A percentile compares a stretch with the other conserved stretches of the same genome.
These are phyloP conservation scores for Penicillium sp. DNA, from an alignment of 2,329 filamentous ascomycete genomes.

Conservation along the genomic window DNA sequence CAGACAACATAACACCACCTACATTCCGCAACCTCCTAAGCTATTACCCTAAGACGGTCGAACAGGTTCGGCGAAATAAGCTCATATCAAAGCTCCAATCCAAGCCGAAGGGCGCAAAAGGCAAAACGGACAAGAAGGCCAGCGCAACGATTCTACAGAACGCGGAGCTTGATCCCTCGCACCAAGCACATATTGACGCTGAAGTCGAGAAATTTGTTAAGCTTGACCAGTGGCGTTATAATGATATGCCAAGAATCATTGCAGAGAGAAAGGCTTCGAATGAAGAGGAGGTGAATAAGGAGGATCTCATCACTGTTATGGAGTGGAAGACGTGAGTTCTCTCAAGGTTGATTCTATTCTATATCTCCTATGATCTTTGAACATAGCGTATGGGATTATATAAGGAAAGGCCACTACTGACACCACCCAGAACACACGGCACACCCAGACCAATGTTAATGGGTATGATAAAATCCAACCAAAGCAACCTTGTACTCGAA, in stretches of 20 bases:
- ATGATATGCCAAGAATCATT: conserved; percentile 29
- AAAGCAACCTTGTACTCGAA: conserved; percentile 22
- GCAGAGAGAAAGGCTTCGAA: conserved; percentile 12
- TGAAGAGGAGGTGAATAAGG: conserved; percentile 28
- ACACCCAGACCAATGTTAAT: conserved; percentile 40
- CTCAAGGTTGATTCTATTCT: neutral
- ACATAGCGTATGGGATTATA: neutral
- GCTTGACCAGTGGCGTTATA: conserved; percentile 42
- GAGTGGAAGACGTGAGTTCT: conserved; percentile 47
- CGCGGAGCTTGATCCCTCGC: neutral
- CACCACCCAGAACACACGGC: conserved; percentile 39
- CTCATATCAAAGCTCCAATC: conserved; percentile 17
- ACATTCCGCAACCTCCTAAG: conserved; percentile 29
- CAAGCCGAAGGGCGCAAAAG: conserved; percentile 20
- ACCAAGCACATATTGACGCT: conserved; percentile 14
- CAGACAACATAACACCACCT: conserved; percentile 23
- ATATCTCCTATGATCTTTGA: neutral
- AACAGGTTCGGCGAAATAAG: conserved; percentile 26
- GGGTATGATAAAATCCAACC: conserved; percentile 41
- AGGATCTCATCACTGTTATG: conserved; percentile 39
- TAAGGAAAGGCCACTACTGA: neutral
- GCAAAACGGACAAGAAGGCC: conserved; percentile 4
- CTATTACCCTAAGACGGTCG: conserved; percentile 28
- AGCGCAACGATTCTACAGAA: neutral
- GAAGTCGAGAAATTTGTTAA: conserved; percentile 29